Conservation (phyloP, 2,329 filamentous ascomycete species). For the Alternaria sp. region DNA sequence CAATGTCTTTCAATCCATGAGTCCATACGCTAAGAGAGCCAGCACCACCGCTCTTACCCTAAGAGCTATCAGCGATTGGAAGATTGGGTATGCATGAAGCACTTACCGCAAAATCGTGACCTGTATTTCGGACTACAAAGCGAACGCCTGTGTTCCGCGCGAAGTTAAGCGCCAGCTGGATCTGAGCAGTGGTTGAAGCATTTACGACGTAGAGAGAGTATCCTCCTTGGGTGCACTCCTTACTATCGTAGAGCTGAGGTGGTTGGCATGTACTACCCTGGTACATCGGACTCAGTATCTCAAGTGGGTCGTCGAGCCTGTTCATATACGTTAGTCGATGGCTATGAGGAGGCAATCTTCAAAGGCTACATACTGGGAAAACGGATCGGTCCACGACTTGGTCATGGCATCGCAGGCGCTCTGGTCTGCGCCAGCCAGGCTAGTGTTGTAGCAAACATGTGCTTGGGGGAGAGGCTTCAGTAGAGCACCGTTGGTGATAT, state of each 20-base stretch:
- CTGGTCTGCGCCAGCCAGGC: background rate
- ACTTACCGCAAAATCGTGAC: conserved; percentile 34
- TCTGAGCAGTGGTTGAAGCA: conserved; percentile 26
- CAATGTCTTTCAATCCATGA: conserved; percentile 34
- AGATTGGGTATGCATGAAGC: background rate
- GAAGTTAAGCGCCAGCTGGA: conserved; percentile 37
- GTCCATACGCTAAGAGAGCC: conserved; percentile 37
- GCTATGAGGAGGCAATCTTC: background rate
- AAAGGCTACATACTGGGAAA: background rate
- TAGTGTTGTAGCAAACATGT: background rate
- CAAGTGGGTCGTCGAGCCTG: conserved; percentile 31
- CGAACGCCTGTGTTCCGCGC: conserved; percentile 32
- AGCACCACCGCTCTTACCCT: conserved; percentile 28
- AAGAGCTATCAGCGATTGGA: background rate
- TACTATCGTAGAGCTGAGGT: conserved; percentile 28
- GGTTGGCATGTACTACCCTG: conserved; percentile 36
- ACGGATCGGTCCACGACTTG: background rate
- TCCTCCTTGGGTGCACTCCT: conserved; percentile 31
- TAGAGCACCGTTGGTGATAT: background rate
- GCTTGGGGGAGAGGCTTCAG: background rate
- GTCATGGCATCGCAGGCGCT: background rate
- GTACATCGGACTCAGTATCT: conserved; percentile 33
- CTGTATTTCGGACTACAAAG: conserved; percentile 39
- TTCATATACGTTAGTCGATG: conserved; percentile 17
- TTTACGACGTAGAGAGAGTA: conserved; percentile 35